Evolutionary conservation across 371 early-diverging fungal genomes (phyloP).

Genomic region (Haplosporangium sp.): DNA sequence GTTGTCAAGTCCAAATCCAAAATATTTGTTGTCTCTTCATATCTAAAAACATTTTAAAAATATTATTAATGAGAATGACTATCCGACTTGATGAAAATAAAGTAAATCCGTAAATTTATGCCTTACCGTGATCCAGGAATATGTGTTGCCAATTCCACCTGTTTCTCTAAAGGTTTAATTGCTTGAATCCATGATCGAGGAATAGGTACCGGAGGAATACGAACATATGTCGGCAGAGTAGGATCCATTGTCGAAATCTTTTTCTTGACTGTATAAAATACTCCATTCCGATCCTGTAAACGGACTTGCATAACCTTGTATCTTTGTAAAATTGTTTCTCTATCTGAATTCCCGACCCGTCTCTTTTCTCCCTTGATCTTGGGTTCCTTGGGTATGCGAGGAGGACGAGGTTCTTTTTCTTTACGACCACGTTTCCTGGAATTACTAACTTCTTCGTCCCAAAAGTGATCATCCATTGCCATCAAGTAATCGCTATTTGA

Average conservation of each 20-base stretch:
- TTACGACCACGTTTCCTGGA: constrained; percentile 53
- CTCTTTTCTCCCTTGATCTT: constrained; percentile 49
- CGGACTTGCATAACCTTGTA: constrained; percentile 89
- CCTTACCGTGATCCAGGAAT: constrained; percentile 50
- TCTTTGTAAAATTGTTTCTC: constrained; percentile 77
- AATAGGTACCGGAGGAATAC: constrained; percentile 87
- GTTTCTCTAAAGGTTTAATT: constrained; percentile 62
- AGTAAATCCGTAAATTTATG: not conserved
- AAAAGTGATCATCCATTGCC: constrained; percentile 82
- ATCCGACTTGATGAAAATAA: constrained; percentile 32
- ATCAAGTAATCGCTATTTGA: constrained; percentile 73
- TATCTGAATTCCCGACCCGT: constrained; percentile 55
- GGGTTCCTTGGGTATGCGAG: constrained; percentile 39
- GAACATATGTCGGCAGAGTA: constrained; percentile 86
- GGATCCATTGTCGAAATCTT: constrained; percentile 85
- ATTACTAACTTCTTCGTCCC: constrained; percentile 77
- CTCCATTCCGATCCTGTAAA: constrained; percentile 85
- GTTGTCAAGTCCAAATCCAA: constrained; percentile 57
- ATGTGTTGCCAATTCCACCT: not conserved
- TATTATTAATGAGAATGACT: not conserved
- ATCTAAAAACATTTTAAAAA: constrained; percentile 43
- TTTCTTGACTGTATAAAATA: constrained; percentile 84
- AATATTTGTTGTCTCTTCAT: constrained; percentile 58
- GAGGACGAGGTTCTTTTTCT: constrained; percentile 47
- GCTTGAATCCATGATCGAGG: constrained; percentile 88